Percentiles rank a stretch among this genome's conserved stretches.
Evolutionary conservation across 345 rosid species (phyloP).

Genomic region (Lumnitzera racemosa): DNA sequence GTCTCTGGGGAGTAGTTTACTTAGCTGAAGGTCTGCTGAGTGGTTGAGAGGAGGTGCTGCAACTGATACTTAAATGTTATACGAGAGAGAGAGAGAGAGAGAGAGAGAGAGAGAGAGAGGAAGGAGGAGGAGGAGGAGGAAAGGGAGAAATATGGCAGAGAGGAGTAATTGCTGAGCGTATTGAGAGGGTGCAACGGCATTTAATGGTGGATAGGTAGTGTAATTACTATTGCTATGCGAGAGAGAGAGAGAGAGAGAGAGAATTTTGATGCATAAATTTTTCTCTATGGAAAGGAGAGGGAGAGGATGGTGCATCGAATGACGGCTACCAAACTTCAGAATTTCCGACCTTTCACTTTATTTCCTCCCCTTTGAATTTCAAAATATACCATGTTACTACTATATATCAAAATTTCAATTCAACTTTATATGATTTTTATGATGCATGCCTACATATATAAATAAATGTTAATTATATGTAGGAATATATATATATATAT

Average conservation of each 20-base stretch:
- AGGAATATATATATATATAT: too few species aligned
- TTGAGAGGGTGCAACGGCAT: constrained; percentile 73
- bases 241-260: constrained; percentile 7
- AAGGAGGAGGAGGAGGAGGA: constrained; percentile 9
- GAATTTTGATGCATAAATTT: constrained; percentile 1
- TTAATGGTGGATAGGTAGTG: constrained; percentile 45
- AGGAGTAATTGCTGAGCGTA: constrained; percentile 64
- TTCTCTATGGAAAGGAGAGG: not conserved
- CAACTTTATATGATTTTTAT: too few species aligned
- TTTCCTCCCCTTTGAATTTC: not conserved
- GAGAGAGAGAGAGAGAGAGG: not conserved
- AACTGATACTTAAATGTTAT: too few species aligned
- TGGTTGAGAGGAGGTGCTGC: not conserved
- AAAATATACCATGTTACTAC: not conserved
- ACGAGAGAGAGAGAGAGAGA: constrained; percentile 6
- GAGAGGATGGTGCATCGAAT: constrained; percentile 21
- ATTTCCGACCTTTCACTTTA: not conserved
- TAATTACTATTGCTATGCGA: constrained; percentile 7
- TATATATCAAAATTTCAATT: not conserved
- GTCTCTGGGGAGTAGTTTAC: not conserved
- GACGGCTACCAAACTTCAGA: constrained; percentile 44
- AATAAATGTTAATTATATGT: too few species aligned
- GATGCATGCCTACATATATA: too few species aligned
- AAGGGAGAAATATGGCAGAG: constrained; percentile 26
- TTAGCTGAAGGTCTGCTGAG: not conserved